Conservation (phyloP, 164 flowering plant species). For the Umbellularia californica region DNA sequence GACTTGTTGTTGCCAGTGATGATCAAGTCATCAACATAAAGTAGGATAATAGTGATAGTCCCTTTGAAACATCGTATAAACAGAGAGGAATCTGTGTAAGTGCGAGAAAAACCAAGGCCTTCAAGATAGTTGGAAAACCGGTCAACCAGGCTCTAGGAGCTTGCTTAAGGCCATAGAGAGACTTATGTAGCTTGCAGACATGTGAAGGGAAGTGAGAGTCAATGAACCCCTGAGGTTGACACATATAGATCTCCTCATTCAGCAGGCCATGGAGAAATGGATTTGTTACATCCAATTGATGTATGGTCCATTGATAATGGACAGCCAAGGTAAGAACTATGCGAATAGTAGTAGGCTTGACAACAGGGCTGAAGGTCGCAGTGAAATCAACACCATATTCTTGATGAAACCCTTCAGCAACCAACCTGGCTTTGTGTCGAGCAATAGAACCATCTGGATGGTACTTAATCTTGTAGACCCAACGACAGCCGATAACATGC, state of each 20-base stretch:
- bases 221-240: neutral
- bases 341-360: too few species aligned
- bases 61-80: neutral
- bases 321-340: too few species aligned
- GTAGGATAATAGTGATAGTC: too few species aligned
- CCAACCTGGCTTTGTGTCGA: neutral
- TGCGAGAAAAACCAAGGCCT: neutral
- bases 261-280: neutral
- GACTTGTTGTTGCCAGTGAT: neutral
- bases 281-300: too few species aligned
- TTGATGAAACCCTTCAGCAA: too few species aligned
- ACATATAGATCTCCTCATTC: neutral
- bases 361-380: too few species aligned
- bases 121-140: neutral
- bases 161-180: neutral
- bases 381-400: too few species aligned
- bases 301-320: too few species aligned
- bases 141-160: neutral
- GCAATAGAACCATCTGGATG: neutral
- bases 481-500: neutral
- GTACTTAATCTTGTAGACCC: neutral
- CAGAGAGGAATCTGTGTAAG: neutral
- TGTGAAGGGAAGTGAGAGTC: neutral
- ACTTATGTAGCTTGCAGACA: neutral
- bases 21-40: neutral